phyloP scores from a whole-genome alignment of 495 filamentous ascomycete genomes.

The Lasiosphaeria ovina region DNA sequence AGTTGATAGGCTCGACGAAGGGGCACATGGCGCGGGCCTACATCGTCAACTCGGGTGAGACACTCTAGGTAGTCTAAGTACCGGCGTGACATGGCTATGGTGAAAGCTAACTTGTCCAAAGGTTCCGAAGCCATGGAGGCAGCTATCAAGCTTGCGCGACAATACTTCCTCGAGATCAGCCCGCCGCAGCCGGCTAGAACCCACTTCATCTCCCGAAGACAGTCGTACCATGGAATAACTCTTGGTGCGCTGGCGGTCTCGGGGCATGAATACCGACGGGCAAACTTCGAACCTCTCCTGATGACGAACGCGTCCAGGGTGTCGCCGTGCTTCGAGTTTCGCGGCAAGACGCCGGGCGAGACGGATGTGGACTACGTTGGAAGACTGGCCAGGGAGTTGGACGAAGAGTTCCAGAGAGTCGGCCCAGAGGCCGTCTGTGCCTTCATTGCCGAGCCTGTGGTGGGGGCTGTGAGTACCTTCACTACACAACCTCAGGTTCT shows the following conservation, averaged over 20 bases:
- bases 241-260: conserved; percentile 63
- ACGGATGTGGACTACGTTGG: conserved; percentile 45
- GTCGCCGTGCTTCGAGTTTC: conserved; percentile 60
- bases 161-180: conserved; percentile 60
- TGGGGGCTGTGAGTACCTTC: conserved; percentile 45
- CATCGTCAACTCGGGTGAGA: conserved; percentile 59
- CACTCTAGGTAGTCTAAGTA: conserved; percentile 26
- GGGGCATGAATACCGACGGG: conserved; percentile 60
- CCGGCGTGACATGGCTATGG: conserved; percentile 17
- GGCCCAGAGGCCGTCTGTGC: conserved; percentile 72
- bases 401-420: conserved; percentile 68
- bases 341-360: conserved; percentile 33
- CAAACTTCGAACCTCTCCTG: conserved; percentile 67
- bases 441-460: conserved; percentile 71
- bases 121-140: conserved; percentile 42
- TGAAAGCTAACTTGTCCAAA: conserved; percentile 14
- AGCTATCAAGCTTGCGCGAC: conserved; percentile 61
- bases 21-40: conserved; percentile 46
- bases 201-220: conserved; percentile 64
- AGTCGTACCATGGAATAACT: conserved; percentile 76
- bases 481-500: not conserved
- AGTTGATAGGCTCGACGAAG: conserved; percentile 45
- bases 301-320: conserved; percentile 60
- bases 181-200: conserved; percentile 35
- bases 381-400: conserved; percentile 62